Percentiles rank a stretch among this genome's conserved stretches.
Evolutionary conservation across 164 flowering plant species (phyloP).

Genomic region (Taxillus chinensis): DNA sequence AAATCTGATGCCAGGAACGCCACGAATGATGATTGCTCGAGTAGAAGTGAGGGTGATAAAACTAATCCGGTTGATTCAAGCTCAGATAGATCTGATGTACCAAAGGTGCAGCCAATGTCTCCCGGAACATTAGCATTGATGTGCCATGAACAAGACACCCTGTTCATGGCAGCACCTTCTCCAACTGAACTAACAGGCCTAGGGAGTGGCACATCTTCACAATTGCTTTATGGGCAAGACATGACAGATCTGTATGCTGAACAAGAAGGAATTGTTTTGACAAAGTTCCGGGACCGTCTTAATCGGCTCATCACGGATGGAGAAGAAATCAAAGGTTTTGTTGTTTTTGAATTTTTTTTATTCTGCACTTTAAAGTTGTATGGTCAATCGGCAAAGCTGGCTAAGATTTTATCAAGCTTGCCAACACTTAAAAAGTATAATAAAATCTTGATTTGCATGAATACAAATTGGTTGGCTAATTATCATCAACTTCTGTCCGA

Average conservation of each 20-base stretch:
- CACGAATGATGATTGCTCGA: slow-evolving; percentile 30
- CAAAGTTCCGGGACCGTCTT: slow-evolving; percentile 67
- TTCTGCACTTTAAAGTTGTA: too few relatives aligned
- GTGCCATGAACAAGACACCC: slow-evolving; percentile 90
- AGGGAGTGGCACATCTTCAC: slow-evolving; percentile 26
- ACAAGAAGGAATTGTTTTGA: slow-evolving; percentile 71
- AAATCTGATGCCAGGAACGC: slow-evolving; percentile 31
- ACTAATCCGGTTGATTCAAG: slow-evolving; percentile 30
- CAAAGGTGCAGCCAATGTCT: slow-evolving; percentile 71
- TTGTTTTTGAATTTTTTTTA: background rate
- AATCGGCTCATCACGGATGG: slow-evolving; percentile 62
- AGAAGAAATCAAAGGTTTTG: slow-evolving; percentile 59
- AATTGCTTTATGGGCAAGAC: slow-evolving; percentile 39
- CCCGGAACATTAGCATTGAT: slow-evolving; percentile 88
- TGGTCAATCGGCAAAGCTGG: too few relatives aligned
- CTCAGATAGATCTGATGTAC: slow-evolving; percentile 51
- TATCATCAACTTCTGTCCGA: too few relatives aligned
- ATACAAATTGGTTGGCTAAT: too few relatives aligned
- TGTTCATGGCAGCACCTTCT: slow-evolving; percentile 60
- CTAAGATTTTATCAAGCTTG: too few relatives aligned
- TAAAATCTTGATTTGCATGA: too few relatives aligned
- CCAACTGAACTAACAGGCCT: slow-evolving; percentile 31
- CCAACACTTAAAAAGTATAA: too few relatives aligned
- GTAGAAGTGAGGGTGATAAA: slow-evolving; percentile 43
- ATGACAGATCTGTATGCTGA: slow-evolving; percentile 55